Percentiles rank a stretch among this genome's conserved stretches.
Conservation (phyloP, 495 filamentous ascomycete genomes). For the Penicillium maclennaniae region DNA sequence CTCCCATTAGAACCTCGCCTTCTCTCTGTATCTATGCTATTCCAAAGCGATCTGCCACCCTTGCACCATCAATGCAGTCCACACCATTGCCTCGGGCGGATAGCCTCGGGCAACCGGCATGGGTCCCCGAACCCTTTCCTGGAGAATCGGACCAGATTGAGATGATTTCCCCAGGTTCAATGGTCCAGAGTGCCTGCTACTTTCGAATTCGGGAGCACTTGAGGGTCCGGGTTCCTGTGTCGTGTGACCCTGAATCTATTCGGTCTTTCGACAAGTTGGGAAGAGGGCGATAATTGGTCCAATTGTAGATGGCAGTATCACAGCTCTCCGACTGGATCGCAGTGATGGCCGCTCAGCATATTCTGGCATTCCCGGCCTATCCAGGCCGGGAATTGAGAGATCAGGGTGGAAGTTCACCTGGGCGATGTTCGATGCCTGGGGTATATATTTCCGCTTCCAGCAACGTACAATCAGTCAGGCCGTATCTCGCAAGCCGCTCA, state of each 20-base stretch:
- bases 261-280: conserved; percentile 5
- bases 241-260: conserved; percentile 8
- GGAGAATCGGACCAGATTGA: not conserved
- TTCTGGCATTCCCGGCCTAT: not conserved
- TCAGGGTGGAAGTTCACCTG: not conserved
- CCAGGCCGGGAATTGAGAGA: not conserved
- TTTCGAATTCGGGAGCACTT: not conserved
- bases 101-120: conserved; percentile 12
- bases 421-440: not conserved
- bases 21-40: not conserved
- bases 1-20: not conserved
- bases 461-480: not conserved
- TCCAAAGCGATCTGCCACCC: not conserved
- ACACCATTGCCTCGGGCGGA: conserved; percentile 2
- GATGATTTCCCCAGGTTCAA: not conserved
- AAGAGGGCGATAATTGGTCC: conserved; percentile 7
- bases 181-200: not conserved
- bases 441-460: not conserved
- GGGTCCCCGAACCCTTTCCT: conserved; percentile 5
- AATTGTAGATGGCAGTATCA: conserved; percentile 4
- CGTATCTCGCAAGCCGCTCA: not conserved
- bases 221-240: conserved; percentile 5
- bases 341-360: not conserved
- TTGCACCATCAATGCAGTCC: not conserved
- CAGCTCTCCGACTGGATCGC: conserved; percentile 1